Evolutionary conservation across 805 yeast species (phyloP).

Genomic region (Spathaspora hagerdaliae): DNA sequence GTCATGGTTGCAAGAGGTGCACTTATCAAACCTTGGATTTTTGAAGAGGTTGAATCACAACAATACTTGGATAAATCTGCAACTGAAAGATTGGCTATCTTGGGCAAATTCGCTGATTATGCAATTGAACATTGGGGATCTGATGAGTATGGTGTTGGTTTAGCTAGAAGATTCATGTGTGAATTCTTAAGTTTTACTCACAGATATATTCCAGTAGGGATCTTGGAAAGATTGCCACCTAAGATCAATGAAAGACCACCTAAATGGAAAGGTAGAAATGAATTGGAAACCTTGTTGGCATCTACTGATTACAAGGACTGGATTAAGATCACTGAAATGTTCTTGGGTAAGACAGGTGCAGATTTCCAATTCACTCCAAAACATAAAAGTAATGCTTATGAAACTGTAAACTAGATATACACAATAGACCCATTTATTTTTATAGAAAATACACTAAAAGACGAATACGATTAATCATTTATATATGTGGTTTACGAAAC

Average conservation of each 20-base stretch:
- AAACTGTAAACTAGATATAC: constrained; percentile 3
- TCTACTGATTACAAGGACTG: constrained; percentile 86
- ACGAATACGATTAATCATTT: constrained; percentile 6
- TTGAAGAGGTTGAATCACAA: constrained; percentile 86
- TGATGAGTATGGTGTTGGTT: constrained; percentile 88
- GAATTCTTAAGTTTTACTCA: constrained; percentile 94
- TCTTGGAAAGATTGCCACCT: constrained; percentile 84
- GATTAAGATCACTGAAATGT: constrained; percentile 94
- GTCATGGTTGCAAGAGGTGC: constrained; percentile 99
- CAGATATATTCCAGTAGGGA: constrained; percentile 91
- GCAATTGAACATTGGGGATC: constrained; percentile 98
- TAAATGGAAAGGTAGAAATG: constrained; percentile 88
- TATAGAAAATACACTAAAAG: not conserved
- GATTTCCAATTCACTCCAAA: constrained; percentile 82
- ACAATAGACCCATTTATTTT: not conserved
- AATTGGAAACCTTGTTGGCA: constrained; percentile 84
- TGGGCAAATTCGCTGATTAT: constrained; percentile 64
- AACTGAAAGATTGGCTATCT: constrained; percentile 78
- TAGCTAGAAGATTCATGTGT: constrained; percentile 85
- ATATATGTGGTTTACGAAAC: constrained; percentile 8
- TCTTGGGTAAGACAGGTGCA: constrained; percentile 79
- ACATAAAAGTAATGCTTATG: constrained; percentile 88
- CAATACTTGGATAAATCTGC: constrained; percentile 90
- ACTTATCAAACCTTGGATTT: constrained; percentile 96
- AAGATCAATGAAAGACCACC: constrained; percentile 92